Evolutionary conservation across 768 basidiomycete genomes (phyloP).

Genomic region (Boletellus ananiceps): DNA sequence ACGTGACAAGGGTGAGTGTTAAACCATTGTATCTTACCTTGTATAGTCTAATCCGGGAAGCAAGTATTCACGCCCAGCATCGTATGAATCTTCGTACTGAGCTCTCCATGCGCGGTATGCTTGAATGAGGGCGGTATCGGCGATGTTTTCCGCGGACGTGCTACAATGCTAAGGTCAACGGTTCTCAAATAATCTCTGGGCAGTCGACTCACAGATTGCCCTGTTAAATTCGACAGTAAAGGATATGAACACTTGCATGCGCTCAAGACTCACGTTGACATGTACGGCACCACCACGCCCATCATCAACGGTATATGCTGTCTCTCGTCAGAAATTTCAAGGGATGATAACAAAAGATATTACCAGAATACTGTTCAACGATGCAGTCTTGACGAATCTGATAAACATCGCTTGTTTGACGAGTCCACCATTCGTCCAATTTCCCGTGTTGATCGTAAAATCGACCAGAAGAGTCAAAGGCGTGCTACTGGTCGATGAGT

Average conservation of each 20-base stretch:
- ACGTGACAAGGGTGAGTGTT: background rate
- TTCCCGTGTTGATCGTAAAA: conserved; percentile 89
- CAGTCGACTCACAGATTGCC: conserved; percentile 62
- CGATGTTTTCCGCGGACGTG: conserved; percentile 90
- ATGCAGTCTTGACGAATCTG: conserved; percentile 81
- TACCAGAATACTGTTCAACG: conserved; percentile 85
- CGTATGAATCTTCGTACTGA: conserved; percentile 57
- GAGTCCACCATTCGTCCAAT: conserved; percentile 91
- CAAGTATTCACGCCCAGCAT: conserved; percentile 60
- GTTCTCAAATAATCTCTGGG: background rate
- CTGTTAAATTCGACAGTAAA: conserved; percentile 32
- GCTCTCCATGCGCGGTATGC: conserved; percentile 90
- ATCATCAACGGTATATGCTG: conserved; percentile 80
- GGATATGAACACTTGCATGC: background rate
- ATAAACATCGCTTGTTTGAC: conserved; percentile 80
- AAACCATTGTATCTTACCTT: conserved; percentile 38
- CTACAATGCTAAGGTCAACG: conserved; percentile 35
- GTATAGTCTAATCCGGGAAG: conserved; percentile 80
- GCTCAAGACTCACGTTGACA: conserved; percentile 61
- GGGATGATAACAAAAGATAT: conserved; percentile 24
- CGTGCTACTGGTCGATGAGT: conserved; percentile 49
- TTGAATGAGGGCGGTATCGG: conserved; percentile 79
- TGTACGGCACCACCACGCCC: conserved; percentile 79
- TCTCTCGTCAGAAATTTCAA: conserved; percentile 1
- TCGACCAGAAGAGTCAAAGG: conserved; percentile 85